Evolutionary conservation across 177 flowering plant genomes (phyloP), one percentile per base, ranked within the genome.

Genomic region (Tripterygium wilfordii): DNA sequence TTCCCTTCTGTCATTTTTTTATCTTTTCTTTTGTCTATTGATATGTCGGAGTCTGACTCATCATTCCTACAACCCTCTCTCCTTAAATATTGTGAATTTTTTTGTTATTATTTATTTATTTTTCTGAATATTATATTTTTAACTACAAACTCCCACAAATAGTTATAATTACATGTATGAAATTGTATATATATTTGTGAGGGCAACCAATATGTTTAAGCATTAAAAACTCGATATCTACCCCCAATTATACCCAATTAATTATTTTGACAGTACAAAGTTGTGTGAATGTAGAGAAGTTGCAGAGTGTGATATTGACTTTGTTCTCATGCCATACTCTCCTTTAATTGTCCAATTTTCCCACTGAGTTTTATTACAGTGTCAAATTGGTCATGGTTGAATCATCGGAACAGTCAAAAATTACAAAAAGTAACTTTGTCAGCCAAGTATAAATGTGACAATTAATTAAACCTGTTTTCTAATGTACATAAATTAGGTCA

Each of bases 21-120:
- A n/a, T n/a, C n/a, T n/a, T n/a, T n/a, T n/a, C n/a, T n/a, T 67
- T 61, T 75, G 83, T 67, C 79, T 56, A 57, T 31, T 66, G 83
- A 75, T 51, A 67, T 56, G 79, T 80, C 83, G 48, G 72, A n/a
- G n/a, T n/a, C n/a, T n/a, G n/a, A 63, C 58, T 79, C 81, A 58
- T 74, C 49, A 58, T 45, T 23, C 64, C 71, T 66, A 68, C 54
- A 56, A 52, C 56, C 70, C 64, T 57, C 44, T 25, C 56, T 53
- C 61, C 49, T 48, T 41, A 25, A 30, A 19, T 28, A 41, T 37
- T 35, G 39, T 48, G 49, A 17, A n/a, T n/a, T n/a, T 18, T 8
- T 13, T 35, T 53, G 28, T 20, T 38, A 30, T 30, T 12, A 6
- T 30, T 6, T 30, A 6, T 30, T 30, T 7, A 6, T 30, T 30